phyloP scores from a whole-genome alignment of 495 filamentous ascomycete genomes.

The Penicillium paxilli region DNA sequence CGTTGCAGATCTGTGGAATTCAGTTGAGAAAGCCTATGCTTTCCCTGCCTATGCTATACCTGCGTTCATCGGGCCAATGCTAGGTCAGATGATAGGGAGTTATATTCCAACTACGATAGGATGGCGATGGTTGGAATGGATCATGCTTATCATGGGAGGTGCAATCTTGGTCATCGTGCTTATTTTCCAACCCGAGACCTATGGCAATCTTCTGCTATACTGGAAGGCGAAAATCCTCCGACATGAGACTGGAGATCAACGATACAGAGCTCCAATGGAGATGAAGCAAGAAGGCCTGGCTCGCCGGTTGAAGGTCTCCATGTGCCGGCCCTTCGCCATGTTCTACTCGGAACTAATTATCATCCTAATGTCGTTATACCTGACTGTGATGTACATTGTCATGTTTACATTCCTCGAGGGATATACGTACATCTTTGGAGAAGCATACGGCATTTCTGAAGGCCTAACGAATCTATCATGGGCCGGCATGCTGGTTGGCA shows the following conservation, averaged over 20 bases:
- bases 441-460: conserved; percentile 50
- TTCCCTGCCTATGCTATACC: conserved; percentile 45
- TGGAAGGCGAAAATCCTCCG: conserved; percentile 49
- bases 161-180: conserved; percentile 33
- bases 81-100: conserved; percentile 42
- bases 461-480: conserved; percentile 54
- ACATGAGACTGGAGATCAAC: conserved; percentile 34
- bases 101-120: conserved; percentile 17
- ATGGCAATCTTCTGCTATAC: conserved; percentile 41
- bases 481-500: conserved; percentile 53
- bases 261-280: conserved; percentile 40
- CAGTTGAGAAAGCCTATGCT: conserved; percentile 39
- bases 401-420: conserved; percentile 63
- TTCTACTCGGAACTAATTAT: conserved; percentile 42
- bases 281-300: conserved; percentile 26
- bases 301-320: conserved; percentile 21
- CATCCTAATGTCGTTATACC: conserved; percentile 50
- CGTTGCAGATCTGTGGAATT: conserved; percentile 44
- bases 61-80: conserved; percentile 37
- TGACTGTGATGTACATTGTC: conserved; percentile 60
- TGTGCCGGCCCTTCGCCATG: conserved; percentile 40
- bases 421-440: conserved; percentile 59
- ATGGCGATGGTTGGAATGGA: conserved; percentile 52
- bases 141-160: conserved; percentile 42
- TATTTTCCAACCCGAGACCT: conserved; percentile 47